These are phyloP conservation scores for Solanum chmielewskii DNA, from an alignment of 257 asterid species.

Conservation along the genomic window DNA sequence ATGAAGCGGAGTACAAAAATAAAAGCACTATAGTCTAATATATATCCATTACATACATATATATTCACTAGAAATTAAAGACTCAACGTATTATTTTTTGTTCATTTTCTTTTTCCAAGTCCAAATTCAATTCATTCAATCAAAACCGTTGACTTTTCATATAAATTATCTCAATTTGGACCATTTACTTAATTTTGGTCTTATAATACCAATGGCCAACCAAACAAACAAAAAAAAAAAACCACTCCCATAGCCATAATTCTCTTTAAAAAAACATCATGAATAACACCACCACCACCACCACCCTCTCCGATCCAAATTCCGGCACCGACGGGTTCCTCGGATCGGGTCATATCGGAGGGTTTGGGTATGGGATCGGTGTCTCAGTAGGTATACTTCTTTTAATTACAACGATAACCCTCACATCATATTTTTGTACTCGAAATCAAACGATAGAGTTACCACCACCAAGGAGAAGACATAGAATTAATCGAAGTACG, in stretches of 20 bases:
- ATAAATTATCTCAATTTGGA: not conserved
- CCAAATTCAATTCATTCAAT: not conserved
- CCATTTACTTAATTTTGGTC: constrained; percentile 5
- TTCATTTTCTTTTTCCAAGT: not conserved
- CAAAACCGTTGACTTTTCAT: not conserved
- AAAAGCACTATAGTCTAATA: not conserved
- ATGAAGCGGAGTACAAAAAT: fast-evolving
- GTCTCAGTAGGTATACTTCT: constrained; percentile 79
- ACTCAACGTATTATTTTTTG: not conserved
- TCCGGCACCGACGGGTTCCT: constrained; percentile 32
- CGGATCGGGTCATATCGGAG: constrained; percentile 49
- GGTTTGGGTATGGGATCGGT: constrained; percentile 81
- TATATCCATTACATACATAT: not conserved
- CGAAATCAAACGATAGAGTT: constrained; percentile 9
- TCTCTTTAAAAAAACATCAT: constrained; percentile 1
- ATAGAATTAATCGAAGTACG: not conserved
- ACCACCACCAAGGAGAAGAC: constrained; percentile 6
- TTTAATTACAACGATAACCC: constrained; percentile 73
- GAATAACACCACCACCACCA: constrained; percentile 28
- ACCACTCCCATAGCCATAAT: not conserved
- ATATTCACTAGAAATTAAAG: not conserved
- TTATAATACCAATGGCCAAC: constrained; percentile 14
- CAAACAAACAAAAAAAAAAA: not conserved
- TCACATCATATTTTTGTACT: constrained; percentile 78
- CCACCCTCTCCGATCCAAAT: constrained; percentile 5